A percentile compares a stretch with the other conserved stretches of the same genome.
These are phyloP conservation scores for Penicillium brasilianum DNA, from an alignment of 2,329 filamentous ascomycete species.

Conservation along the genomic window DNA sequence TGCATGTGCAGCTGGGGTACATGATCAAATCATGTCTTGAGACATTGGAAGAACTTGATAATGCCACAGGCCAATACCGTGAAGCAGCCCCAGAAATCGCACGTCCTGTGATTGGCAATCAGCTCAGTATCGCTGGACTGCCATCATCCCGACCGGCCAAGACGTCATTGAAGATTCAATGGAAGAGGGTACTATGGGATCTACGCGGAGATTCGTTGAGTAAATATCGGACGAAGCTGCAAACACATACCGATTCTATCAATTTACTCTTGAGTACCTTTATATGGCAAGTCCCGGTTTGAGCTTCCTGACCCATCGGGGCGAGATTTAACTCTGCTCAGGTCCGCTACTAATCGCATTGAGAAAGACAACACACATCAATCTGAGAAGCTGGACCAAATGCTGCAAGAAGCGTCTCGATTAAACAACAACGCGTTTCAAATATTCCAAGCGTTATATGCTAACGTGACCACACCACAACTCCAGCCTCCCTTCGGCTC, in stretches of 20 bases:
- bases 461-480: neutral
- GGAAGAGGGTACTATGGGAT: neutral
- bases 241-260: neutral
- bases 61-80: neutral
- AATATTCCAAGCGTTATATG: neutral
- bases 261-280: neutral
- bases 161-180: neutral
- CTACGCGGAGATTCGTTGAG: neutral
- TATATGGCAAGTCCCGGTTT: neutral
- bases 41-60: neutral
- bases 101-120: neutral
- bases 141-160: neutral
- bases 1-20: neutral
- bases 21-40: neutral
- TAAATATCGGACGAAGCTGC: neutral
- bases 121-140: neutral
- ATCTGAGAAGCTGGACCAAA: neutral
- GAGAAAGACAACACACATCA: neutral
- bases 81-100: neutral
- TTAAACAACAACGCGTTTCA: neutral
- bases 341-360: neutral
- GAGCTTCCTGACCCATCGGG: neutral
- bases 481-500: neutral
- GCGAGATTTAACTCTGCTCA: neutral
- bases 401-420: neutral